Conservation (phyloP, 2,329 filamentous ascomycete species). For the Xylariaceae sp. region DNA sequence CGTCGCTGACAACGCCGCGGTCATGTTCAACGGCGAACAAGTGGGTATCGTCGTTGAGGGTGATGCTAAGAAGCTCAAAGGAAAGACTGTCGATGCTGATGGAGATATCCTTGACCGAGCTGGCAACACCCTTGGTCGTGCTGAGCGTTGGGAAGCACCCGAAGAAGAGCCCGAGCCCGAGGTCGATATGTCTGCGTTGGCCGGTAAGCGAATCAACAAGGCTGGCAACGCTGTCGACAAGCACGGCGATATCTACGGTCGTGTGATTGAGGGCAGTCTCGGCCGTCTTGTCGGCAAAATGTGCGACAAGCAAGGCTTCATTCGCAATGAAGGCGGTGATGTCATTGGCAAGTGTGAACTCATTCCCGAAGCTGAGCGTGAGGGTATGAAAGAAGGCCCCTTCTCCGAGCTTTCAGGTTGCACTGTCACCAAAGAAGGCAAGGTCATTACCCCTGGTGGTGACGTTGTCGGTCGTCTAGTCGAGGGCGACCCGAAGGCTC, state of each 20-base stretch:
- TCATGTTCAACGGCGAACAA: slow-evolving; percentile 49
- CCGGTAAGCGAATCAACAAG: slow-evolving; percentile 70
- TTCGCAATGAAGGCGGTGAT: slow-evolving; percentile 69
- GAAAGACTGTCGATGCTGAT: slow-evolving; percentile 63
- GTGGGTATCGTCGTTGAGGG: slow-evolving; percentile 62
- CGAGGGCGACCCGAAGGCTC: slow-evolving; percentile 66
- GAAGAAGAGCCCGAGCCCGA: slow-evolving; percentile 47
- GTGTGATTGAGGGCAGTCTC: slow-evolving; percentile 63
- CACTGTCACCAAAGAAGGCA: slow-evolving; percentile 65
- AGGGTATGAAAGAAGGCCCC: slow-evolving; percentile 60
- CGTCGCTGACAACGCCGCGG: slow-evolving; percentile 50
- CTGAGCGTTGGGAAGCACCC: slow-evolving; percentile 61
- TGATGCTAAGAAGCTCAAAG: slow-evolving; percentile 59
- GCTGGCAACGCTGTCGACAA: slow-evolving; percentile 58
- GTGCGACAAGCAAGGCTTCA: slow-evolving; percentile 67
- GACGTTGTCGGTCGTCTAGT: slow-evolving; percentile 69
- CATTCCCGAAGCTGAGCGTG: slow-evolving; percentile 62
- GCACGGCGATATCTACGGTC: slow-evolving; percentile 55
- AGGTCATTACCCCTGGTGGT: slow-evolving; percentile 61
- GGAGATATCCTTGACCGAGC: slow-evolving; percentile 64
- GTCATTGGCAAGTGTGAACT: slow-evolving; percentile 65
- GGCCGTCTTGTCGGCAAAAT: slow-evolving; percentile 63
- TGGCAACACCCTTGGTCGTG: slow-evolving; percentile 64
- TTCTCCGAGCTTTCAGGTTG: slow-evolving; percentile 64
- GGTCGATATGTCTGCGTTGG: slow-evolving; percentile 57